Percentiles rank a stretch among this genome's conserved stretches.
Evolutionary conservation across 768 basidiomycete genomes (phyloP).

Genomic region (Boletus pseudopeckii): DNA sequence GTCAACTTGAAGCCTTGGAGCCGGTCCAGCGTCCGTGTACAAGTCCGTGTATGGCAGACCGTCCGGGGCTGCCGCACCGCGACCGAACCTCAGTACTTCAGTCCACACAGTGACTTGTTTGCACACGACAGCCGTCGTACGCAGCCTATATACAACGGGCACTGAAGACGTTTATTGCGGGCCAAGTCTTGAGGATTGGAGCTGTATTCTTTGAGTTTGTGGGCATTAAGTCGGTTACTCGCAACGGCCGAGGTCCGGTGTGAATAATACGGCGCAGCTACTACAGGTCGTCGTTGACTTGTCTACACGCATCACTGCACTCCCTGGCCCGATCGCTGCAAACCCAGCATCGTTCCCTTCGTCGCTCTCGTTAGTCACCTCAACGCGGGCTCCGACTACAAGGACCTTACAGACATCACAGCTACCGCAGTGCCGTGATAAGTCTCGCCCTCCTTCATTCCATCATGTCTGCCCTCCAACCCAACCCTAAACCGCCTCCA

Average conservation of each 20-base stretch:
- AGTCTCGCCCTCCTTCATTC: slow-evolving; percentile 2
- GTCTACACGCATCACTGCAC: neutral
- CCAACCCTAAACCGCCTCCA: slow-evolving; percentile 34
- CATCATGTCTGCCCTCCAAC: slow-evolving; percentile 37
- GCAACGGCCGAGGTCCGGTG: slow-evolving; percentile 1
- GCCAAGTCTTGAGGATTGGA: no score
- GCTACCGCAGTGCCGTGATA: slow-evolving; percentile 6
- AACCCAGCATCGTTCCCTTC: neutral
- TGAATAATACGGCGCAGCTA: slow-evolving; percentile 1
- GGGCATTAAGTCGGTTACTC: neutral
- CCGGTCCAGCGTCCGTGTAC: neutral
- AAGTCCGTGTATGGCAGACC: neutral
- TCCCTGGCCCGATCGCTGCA: neutral
- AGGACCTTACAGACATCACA: neutral
- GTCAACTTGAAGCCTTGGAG: no score
- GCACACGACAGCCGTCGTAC: neutral
- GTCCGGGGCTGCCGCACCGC: neutral
- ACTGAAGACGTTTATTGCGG: neutral
- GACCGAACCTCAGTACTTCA: neutral
- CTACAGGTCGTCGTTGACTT: neutral
- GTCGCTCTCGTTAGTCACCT: neutral
- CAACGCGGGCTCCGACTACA: neutral
- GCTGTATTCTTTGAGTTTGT: neutral
- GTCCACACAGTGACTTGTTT: neutral
- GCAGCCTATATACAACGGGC: neutral